A percentile compares a stretch with the other conserved stretches of the same genome.
Evolutionary conservation across 192 early-diverging fungal species (phyloP).

Genomic region (Funneliformis mosseae): DNA sequence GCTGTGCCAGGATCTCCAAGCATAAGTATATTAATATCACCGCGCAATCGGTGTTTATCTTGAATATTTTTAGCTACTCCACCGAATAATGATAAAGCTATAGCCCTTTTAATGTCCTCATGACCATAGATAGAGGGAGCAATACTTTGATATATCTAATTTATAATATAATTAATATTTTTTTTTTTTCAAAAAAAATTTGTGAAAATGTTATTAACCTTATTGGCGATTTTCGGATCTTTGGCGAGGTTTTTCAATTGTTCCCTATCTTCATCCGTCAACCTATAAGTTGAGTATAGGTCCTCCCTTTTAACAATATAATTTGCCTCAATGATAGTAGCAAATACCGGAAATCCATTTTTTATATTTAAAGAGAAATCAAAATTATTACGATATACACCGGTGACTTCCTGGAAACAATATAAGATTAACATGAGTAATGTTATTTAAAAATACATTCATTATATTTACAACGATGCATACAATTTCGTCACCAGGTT

Average conservation of each 20-base stretch:
- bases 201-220: constrained; percentile 49
- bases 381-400: constrained; percentile 94
- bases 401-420: constrained; percentile 71
- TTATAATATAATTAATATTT: background rate
- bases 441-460: background rate
- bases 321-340: constrained; percentile 96
- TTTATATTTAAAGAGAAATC: constrained; percentile 83
- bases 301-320: constrained; percentile 89
- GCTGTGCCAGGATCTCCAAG: constrained; percentile 90
- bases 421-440: background rate
- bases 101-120: constrained; percentile 93
- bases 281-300: constrained; percentile 78
- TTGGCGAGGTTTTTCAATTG: constrained; percentile 72
- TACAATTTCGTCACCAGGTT: constrained; percentile 95
- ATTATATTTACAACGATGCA: constrained; percentile 7
- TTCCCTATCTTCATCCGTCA: constrained; percentile 91
- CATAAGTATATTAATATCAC: constrained; percentile 97
- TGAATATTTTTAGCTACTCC: constrained; percentile 94
- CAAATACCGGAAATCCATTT: constrained; percentile 97
- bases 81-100: constrained; percentile 94
- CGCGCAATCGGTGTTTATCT: constrained; percentile 93
- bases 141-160: constrained; percentile 86
- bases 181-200: background rate
- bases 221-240: constrained; percentile 78
- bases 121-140: constrained; percentile 99